Percentiles rank a stretch among this genome's conserved stretches.
phyloP scores from a whole-genome alignment of 2,329 filamentous ascomycete species.

The Hymenotorrendiella dingleyae region DNA sequence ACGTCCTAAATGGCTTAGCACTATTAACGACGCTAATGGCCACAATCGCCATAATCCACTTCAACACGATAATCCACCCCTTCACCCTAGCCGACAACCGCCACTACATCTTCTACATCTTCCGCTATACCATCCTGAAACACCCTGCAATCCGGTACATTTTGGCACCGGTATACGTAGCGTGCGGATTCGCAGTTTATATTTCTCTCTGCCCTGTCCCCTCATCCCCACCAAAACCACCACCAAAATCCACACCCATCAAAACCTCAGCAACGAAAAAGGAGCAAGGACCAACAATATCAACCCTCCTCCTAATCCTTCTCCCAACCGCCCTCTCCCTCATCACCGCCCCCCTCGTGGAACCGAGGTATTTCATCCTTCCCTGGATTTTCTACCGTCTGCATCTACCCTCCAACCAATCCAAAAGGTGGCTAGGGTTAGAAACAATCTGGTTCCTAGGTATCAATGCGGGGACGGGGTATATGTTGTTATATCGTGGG shows the following conservation, averaged over 20 bases:
- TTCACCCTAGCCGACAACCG: slow-evolving; percentile 95
- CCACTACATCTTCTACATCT: slow-evolving; percentile 96
- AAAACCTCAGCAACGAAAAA: slow-evolving; percentile 4
- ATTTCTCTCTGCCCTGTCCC: slow-evolving; percentile 48
- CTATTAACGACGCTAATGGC: slow-evolving; percentile 25
- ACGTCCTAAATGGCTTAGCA: slow-evolving; percentile 33
- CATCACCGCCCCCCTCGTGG: slow-evolving; percentile 83
- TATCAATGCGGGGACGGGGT: slow-evolving; percentile 62
- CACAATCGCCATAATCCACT: slow-evolving; percentile 48
- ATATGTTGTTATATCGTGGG: slow-evolving; percentile 62
- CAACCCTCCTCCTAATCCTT: slow-evolving; percentile 53
- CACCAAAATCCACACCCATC: slow-evolving; percentile 4
- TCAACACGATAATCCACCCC: slow-evolving; percentile 91
- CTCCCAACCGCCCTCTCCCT: slow-evolving; percentile 71
- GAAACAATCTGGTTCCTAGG: slow-evolving; percentile 66
- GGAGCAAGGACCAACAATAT: slow-evolving; percentile 35
- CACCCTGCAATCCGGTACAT: slow-evolving; percentile 59
- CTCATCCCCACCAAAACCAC: slow-evolving; percentile 14
- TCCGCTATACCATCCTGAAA: slow-evolving; percentile 71
- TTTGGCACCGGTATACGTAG: slow-evolving; percentile 64
- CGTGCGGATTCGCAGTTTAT: slow-evolving; percentile 64
- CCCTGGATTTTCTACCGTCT: slow-evolving; percentile 93
- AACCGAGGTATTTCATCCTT: slow-evolving; percentile 92
- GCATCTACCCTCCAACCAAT: slow-evolving; percentile 5
- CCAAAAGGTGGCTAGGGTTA: slow-evolving; percentile 37